Conservation (phyloP, 2,329 filamentous ascomycete species). For the Trichoderma oligosporum region DNA sequence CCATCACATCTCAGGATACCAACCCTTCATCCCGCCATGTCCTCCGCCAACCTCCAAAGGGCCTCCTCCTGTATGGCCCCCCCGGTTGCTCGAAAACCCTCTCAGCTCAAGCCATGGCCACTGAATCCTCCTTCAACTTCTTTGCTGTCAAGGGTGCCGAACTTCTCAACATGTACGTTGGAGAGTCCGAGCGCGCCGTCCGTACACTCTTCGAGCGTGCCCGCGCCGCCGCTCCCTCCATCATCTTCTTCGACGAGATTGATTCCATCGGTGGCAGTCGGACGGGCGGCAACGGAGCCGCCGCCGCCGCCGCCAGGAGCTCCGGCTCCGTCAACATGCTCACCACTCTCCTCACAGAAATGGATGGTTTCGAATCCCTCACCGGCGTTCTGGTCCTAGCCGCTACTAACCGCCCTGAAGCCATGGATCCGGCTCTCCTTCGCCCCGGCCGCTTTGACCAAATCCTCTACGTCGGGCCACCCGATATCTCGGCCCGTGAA, state of each 20-base stretch:
- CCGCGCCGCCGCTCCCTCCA: constrained; percentile 77
- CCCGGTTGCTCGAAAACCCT: constrained; percentile 95
- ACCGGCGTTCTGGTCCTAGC: constrained; percentile 82
- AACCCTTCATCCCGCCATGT: constrained; percentile 34
- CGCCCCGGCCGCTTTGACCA: constrained; percentile 82
- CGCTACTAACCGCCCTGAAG: constrained; percentile 85
- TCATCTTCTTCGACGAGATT: constrained; percentile 97
- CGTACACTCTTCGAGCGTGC: constrained; percentile 84
- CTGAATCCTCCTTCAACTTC: constrained; percentile 88
- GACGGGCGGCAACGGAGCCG: constrained; percentile 43
- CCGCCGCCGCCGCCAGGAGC: constrained; percentile 34
- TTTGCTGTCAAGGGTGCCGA: constrained; percentile 92
- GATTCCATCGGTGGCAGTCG: constrained; percentile 70
- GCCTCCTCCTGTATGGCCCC: constrained; percentile 84
- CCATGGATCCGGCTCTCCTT: constrained; percentile 79
- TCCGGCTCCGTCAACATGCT: constrained; percentile 70
- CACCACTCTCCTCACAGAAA: constrained; percentile 85
- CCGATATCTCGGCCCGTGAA: constrained; percentile 65
- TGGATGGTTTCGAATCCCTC: constrained; percentile 88
- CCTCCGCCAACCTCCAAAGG: constrained; percentile 63
- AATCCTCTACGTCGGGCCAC: constrained; percentile 80
- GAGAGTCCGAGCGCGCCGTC: constrained; percentile 83
- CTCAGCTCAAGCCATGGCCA: constrained; percentile 84
- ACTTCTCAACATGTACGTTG: constrained; percentile 94
- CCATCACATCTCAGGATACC: constrained; percentile 26